Conservation (phyloP, 306 rosid genomes). For the Casuarina cunninghamiana region DNA sequence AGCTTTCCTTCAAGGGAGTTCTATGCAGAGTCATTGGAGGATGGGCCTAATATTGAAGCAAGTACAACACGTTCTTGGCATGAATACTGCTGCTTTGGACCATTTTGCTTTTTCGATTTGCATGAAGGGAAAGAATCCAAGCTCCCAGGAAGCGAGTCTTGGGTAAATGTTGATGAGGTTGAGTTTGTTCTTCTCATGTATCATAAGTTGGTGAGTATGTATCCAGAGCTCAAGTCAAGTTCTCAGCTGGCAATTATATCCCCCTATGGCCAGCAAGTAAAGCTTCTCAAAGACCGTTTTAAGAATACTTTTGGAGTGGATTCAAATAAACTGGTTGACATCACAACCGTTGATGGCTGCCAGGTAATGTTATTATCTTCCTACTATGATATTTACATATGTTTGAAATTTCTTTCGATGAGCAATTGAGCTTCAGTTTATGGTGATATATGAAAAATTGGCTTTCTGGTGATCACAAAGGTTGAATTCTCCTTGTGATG, state of each 20-base stretch:
- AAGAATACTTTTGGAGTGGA: slow-evolving; percentile 67
- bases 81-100: slow-evolving; percentile 76
- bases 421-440: neutral
- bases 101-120: slow-evolving; percentile 80
- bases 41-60: slow-evolving; percentile 56
- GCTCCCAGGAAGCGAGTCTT: slow-evolving; percentile 74
- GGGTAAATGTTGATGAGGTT: slow-evolving; percentile 76
- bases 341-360: slow-evolving; percentile 91
- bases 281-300: slow-evolving; percentile 73
- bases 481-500: neutral
- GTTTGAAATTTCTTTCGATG: neutral
- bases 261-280: slow-evolving; percentile 84
- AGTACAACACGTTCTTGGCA: slow-evolving; percentile 79
- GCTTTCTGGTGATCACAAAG: neutral
- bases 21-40: slow-evolving; percentile 74
- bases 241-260: slow-evolving; percentile 80
- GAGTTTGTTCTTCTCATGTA: slow-evolving; percentile 80
- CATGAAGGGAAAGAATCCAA: slow-evolving; percentile 73
- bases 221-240: slow-evolving; percentile 74
- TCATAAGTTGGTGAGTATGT: slow-evolving; percentile 62
- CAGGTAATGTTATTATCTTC: slow-evolving; percentile 61
- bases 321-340: slow-evolving; percentile 75
- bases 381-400: neutral
- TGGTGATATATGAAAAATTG: neutral
- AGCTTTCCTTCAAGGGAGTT: slow-evolving; percentile 89